Evolutionary conservation across 2,329 filamentous ascomycete genomes (phyloP), one percentile per base, ranked within the genome.

Genomic region (Epicoccum sorghinum): DNA sequence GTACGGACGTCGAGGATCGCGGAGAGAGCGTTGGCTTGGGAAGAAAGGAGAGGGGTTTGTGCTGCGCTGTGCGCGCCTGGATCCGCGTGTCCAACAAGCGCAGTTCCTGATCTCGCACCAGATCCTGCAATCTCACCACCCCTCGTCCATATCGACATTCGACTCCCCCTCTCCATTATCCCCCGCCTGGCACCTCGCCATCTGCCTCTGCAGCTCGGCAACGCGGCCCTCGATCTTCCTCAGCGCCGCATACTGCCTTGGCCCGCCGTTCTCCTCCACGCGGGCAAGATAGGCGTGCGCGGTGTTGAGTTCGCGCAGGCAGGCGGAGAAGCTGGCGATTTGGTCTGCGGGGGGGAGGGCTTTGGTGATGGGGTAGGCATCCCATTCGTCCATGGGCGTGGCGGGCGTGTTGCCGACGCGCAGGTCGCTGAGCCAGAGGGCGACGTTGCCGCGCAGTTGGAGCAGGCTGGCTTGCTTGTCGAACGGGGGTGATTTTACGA

Each of bases 351-450:
- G 47, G n/a, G 32, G 23, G 1, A 27, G 10, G 22, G 14, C 12
- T 14, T 25, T 47, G 44, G 7, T 55, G 36, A 36, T 37, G 14
- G 39, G 38, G 8, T 63, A 53, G 13, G 50, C 44, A 9, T 61
- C 55, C 63, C 57, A 61, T 33, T 62, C 60, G 29, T 67, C 61
- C 24, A 60, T 46, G 25, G 55, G 36, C 4, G 37, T 33, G 46
- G 46, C 37, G 9, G 48, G 12, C 42, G 46, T 39, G n/a, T 53
- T 60, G 13, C 64, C 68, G 23, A 86, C 65, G 24, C 77, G 70
- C 33, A 96, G 75, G 70, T 96, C 90, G 6, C 83, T 88, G 13
- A 91, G 79, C 80, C 90, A 96, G 13, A 95, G 77, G 0, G 86
- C 84, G 5, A 92, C 76, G 82, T 91, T 90, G 7, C 84, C 91